phyloP scores from a whole-genome alignment of 1,284 basidiomycete species.

The Hypsizygus ulmarius region DNA sequence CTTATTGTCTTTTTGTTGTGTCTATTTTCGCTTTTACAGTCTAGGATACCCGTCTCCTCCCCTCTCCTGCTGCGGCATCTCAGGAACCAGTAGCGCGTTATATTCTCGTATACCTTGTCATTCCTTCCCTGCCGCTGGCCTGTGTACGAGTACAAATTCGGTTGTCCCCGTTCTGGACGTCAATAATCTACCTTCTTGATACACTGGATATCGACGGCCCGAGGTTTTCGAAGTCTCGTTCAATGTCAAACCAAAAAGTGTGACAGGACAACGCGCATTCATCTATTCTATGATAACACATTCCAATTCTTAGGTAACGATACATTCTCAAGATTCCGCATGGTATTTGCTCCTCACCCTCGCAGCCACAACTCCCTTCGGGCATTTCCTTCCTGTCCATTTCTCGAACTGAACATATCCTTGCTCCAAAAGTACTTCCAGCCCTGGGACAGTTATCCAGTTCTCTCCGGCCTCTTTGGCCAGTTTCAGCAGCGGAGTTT shows the following conservation, averaged over 20 bases:
- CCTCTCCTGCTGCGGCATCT: slow-evolving; percentile 13
- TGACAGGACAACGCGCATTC: too few relatives aligned
- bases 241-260: too few relatives aligned
- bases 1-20: slow-evolving; percentile 18
- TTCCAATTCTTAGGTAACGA: too few relatives aligned
- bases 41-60: slow-evolving; percentile 20
- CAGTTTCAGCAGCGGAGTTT: slow-evolving; percentile 63
- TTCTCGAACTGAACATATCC: slow-evolving; percentile 81
- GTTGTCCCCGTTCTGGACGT: slow-evolving; percentile 1
- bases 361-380: slow-evolving; percentile 43
- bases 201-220: not conserved
- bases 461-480: slow-evolving; percentile 46
- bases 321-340: not conserved
- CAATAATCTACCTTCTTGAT: slow-evolving; percentile 6
- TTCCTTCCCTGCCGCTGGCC: slow-evolving; percentile 6
- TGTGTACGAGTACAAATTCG: not conserved
- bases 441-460: slow-evolving; percentile 77
- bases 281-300: too few relatives aligned
- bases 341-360: slow-evolving; percentile 50
- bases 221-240: too few relatives aligned
- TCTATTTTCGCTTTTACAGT: slow-evolving; percentile 15
- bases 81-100: slow-evolving; percentile 12
- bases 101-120: slow-evolving; percentile 15
- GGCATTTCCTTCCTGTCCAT: slow-evolving; percentile 74
- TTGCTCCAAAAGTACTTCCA: slow-evolving; percentile 86